phyloP scores from a whole-genome alignment of 108 stramenopile genomes.

The Schizochytrium sp. region DNA sequence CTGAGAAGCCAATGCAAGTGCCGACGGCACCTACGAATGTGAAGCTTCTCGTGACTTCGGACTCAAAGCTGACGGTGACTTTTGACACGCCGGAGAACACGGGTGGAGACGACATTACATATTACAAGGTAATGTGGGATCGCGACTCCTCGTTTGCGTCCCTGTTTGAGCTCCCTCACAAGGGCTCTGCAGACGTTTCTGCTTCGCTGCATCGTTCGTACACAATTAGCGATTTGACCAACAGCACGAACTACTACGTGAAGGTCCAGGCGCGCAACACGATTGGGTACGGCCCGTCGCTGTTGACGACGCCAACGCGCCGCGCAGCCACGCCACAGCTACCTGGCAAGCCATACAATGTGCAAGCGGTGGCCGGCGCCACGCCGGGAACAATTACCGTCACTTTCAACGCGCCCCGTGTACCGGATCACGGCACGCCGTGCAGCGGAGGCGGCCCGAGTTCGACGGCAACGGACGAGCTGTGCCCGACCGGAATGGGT shows the following conservation, averaged over 20 bases:
- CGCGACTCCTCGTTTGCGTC: conserved; percentile 50
- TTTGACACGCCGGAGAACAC: conserved; percentile 47
- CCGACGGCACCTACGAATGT: conserved; percentile 60
- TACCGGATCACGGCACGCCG: conserved; percentile 62
- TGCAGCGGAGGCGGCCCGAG: conserved; percentile 47
- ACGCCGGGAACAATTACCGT: conserved; percentile 44
- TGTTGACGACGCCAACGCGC: conserved; percentile 32
- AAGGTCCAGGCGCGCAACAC: conserved; percentile 58
- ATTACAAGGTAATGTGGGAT: conserved; percentile 75
- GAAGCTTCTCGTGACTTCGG: conserved; percentile 53
- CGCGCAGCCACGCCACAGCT: conserved; percentile 47
- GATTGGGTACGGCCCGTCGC: conserved; percentile 40
- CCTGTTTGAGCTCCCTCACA: conserved; percentile 47
- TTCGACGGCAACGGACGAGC: conserved; percentile 16
- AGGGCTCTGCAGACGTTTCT: conserved; percentile 52
- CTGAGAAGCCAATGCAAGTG: conserved; percentile 59
- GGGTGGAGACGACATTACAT: conserved; percentile 62
- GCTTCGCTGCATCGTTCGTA: conserved; percentile 36
- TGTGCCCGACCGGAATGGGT: conserved; percentile 61
- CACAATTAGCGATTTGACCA: conserved; percentile 47
- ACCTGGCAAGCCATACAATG: conserved; percentile 47
- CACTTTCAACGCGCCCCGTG: conserved; percentile 53
- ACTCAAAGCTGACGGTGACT: conserved; percentile 67
- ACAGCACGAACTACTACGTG: conserved; percentile 52
- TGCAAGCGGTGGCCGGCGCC: not conserved